Percentiles rank a stretch among this genome's conserved stretches.
phyloP scores from a whole-genome alignment of 2,329 filamentous ascomycete species.

The Cordyceps cateniannulata region DNA sequence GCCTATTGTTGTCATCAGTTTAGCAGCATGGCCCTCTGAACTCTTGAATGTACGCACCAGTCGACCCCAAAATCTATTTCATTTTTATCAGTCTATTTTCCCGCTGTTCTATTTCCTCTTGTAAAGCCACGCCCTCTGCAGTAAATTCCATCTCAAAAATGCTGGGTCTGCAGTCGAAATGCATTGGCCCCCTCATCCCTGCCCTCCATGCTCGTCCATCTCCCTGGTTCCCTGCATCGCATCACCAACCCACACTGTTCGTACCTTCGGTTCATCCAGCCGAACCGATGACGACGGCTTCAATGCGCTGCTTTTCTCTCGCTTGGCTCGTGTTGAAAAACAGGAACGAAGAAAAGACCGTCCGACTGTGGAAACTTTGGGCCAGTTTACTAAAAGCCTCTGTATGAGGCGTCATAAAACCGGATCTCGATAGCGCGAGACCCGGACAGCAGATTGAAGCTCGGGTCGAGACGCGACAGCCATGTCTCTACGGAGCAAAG shows the following conservation, averaged over 20 bases:
- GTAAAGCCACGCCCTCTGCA: too few relatives aligned
- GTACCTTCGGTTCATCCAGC: background rate
- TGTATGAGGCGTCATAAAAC: constrained; percentile 3
- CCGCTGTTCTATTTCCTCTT: too few relatives aligned
- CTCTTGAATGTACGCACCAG: too few relatives aligned
- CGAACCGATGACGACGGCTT: too few relatives aligned
- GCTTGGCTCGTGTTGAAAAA: too few relatives aligned
- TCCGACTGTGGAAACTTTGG: too few relatives aligned
- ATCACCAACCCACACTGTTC: background rate
- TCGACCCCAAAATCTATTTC: too few relatives aligned
- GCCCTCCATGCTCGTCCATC: background rate
- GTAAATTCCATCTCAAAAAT: background rate
- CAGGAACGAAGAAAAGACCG: too few relatives aligned
- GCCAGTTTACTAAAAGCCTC: background rate
- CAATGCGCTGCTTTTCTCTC: too few relatives aligned
- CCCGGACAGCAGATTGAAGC: background rate
- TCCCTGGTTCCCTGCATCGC: background rate
- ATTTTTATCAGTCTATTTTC: too few relatives aligned
- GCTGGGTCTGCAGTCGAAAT: background rate
- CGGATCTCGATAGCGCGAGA: constrained; percentile 5
- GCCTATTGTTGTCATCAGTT: background rate
- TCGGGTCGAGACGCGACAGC: background rate
- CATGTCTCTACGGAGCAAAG: background rate
- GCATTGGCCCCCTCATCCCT: background rate
- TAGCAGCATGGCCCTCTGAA: too few relatives aligned